Evolutionary conservation across 768 basidiomycete species (phyloP).

Genomic region (Flagelloscypha sp.): DNA sequence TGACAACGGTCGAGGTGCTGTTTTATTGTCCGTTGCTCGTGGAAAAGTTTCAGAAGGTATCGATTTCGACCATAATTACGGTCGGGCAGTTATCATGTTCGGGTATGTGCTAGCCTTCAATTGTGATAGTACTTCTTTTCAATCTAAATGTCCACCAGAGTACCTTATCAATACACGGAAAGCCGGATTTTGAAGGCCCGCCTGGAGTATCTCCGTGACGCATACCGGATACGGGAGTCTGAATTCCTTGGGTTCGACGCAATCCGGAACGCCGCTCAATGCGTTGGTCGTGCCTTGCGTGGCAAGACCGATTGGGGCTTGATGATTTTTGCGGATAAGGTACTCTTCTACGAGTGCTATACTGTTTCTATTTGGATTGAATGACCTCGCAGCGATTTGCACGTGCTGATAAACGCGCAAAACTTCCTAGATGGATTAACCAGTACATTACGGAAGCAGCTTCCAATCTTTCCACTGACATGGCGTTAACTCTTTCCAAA

Average conservation of each 20-base stretch:
- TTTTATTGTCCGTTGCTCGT: constrained; percentile 92
- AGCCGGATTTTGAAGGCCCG: constrained; percentile 95
- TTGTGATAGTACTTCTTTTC: constrained; percentile 3
- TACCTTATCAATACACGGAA: constrained; percentile 97
- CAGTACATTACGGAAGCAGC: constrained; percentile 99
- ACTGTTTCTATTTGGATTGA: background rate
- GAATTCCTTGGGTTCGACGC: constrained; percentile 99
- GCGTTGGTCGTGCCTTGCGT: constrained; percentile 93
- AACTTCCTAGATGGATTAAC: constrained; percentile 98
- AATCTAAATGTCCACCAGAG: constrained; percentile 35
- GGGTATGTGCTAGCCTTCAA: constrained; percentile 45
- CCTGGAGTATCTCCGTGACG: constrained; percentile 95
- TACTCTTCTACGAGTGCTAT: constrained; percentile 20
- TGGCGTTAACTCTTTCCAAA: constrained; percentile 91
- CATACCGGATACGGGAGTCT: constrained; percentile 95
- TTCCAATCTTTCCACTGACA: constrained; percentile 95
- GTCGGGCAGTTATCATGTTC: constrained; percentile 99
- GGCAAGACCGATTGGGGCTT: constrained; percentile 99
- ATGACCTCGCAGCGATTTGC: constrained; percentile 64
- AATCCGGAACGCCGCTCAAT: constrained; percentile 98
- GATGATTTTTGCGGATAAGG: constrained; percentile 99
- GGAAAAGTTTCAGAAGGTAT: constrained; percentile 99
- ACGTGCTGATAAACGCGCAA: constrained; percentile 86
- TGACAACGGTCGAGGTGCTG: constrained; percentile 96
- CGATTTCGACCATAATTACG: constrained; percentile 99